Conservation (phyloP, 305 asterid genomes). For the Solanum hybrid region DNA sequence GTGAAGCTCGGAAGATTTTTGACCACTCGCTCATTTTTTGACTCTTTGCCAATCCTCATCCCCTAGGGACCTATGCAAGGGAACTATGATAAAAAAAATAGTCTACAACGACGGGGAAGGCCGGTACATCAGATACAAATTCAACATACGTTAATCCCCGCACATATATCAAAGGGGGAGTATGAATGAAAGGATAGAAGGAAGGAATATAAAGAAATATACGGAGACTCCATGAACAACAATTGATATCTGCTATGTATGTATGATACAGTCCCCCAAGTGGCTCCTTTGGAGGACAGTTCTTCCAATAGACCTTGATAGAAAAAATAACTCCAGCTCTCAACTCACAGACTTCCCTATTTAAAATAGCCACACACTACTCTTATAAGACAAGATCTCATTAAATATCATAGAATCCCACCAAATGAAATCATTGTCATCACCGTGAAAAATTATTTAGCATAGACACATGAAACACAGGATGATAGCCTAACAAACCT, state of each 20-base stretch:
- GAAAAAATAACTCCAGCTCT: neutral
- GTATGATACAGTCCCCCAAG: neutral
- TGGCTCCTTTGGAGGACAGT: neutral
- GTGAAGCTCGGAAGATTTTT: neutral
- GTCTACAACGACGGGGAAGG: neutral
- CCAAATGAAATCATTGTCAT: neutral
- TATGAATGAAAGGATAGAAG: neutral
- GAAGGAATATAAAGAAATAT: no score
- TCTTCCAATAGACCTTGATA: neutral
- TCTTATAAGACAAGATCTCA: neutral
- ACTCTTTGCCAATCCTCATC: neutral
- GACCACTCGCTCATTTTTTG: neutral
- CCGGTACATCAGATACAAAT: neutral
- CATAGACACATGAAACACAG: neutral
- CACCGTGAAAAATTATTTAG: neutral
- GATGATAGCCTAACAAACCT: neutral
- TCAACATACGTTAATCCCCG: neutral
- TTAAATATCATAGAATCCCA: neutral
- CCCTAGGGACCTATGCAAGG: neutral
- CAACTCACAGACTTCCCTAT: neutral
- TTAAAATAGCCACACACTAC: neutral
- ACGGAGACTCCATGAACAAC: neutral
- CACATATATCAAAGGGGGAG: neutral
- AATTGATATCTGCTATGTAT: neutral
- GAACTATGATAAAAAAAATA: neutral